phyloP scores from a whole-genome alignment of 805 yeast species.

The Starmerella potacharoeniae region DNA sequence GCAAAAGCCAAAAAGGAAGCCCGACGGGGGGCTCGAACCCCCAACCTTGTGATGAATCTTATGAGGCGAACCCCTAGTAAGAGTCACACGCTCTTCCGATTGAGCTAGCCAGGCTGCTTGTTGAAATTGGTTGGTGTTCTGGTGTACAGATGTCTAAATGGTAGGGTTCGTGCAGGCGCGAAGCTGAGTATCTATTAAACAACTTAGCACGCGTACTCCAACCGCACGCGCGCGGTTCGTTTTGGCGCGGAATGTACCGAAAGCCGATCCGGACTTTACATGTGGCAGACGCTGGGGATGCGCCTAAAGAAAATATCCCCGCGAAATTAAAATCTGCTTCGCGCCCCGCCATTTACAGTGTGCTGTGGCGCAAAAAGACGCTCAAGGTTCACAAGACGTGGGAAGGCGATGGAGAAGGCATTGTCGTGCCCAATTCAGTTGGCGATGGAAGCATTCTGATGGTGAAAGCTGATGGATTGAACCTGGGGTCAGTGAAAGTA shows the following conservation, averaged over 20 bases:
- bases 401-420: conserved; percentile 74
- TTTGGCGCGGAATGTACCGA: neutral
- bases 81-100: conserved; percentile 25
- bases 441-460: neutral
- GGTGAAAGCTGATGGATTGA: conserved; percentile 24
- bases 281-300: no score
- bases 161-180: neutral
- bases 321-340: neutral
- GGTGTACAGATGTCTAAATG: neutral
- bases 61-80: conserved; percentile 11
- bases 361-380: conserved; percentile 61
- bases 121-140: neutral
- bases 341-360: conserved; percentile 18
- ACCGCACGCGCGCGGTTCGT: neutral
- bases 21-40: conserved; percentile 26
- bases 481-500: conserved; percentile 24
- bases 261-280: neutral
- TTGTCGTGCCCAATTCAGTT: neutral
- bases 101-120: conserved; percentile 21
- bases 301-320: neutral
- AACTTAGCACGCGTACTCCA: neutral
- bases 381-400: conserved; percentile 78
- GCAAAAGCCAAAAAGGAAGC: conserved; percentile 13
- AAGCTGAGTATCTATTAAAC: neutral
- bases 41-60: conserved; percentile 23